Evolutionary conservation across 495 filamentous ascomycete genomes (phyloP), one percentile per base, ranked within the genome.

Genomic region (Cladorrhinum samala): DNA sequence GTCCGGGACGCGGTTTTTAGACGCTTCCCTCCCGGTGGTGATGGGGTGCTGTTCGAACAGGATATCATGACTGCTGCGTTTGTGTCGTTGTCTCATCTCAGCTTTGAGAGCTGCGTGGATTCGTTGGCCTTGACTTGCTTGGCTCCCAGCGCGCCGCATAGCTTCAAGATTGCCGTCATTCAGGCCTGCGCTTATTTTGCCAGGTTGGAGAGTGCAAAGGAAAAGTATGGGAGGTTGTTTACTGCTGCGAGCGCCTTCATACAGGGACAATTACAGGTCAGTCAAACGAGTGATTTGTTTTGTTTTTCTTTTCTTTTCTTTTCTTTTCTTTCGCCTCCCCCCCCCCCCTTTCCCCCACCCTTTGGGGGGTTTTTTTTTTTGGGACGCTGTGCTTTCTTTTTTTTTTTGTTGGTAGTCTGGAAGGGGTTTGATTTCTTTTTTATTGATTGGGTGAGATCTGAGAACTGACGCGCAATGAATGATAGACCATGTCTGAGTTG

Each of bases 41-140:
- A 81, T 21, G 68, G 64, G 13, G 60, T 62, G 9, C 53, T 69
- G 21, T 77, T 83, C 46, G 82, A 83, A 50, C 72, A 77, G 55
- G 72, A 83, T 52, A 67, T 84, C 49, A 81, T 83, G 68, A 83
- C 81, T n/a, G 79, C 81, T 30, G 75, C 82, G 9, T 82, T 84
- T 62, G 80, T 85, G 48, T 80, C 78, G 66, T 69, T 83, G 43
- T 67, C 75, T 18, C 75, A 83, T 57, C 64, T 85, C 19, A 78
- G 73, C 57, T 74, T 83, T 46, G 81, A 83, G 36, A 67, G 68
- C 54, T 77, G 73, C 38, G 72, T 83, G 33, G 76, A 78, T 23
- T 69, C 69, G 23, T 66, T 85, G 23, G 70, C 76, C 6, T 72
- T 76, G 33, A 58, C 71, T 14, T 84, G 81, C 49, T 69, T 84